Base-by-base conservation (phyloP, 148 eudicot species). In the Rhododendron mucronatum region DNA sequence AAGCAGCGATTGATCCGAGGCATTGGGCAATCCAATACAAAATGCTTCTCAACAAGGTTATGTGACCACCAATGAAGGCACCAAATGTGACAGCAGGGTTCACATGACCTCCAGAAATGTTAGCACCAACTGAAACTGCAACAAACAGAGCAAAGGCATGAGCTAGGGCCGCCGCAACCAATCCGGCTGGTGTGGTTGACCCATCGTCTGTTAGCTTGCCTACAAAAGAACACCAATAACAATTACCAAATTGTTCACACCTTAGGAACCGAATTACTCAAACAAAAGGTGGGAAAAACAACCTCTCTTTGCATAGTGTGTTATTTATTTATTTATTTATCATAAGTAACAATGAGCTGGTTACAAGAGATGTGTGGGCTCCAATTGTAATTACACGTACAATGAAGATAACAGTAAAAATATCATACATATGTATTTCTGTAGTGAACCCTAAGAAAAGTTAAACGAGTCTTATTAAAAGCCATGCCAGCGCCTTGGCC, bases 401-500 rank as follows among this genome's bases (percentile, higher is more conserved):
- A 23, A 65, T n/a, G 28, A 6, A n/a, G 33, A n/a, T 65, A 65
- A n/a, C 9, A 65, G 26, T 39, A 39, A 39, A 39, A 39, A 39
- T 39, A 39, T 39, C 41, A 5, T 5, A 39, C 15, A 50, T 8
- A 11, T 50, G 53, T 12, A 11, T 1, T 45, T 10, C 2, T 50
- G 53, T 50, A 11, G 23, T 59, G 59, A 18, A 55, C 59, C 3
- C 20, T 14, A 4, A 65, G 3, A n/a, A 78, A 79, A 53, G n/a
- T 30, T 26, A 1, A 55, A 30, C 0, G 0, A 79, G 81, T 73
- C 94, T 92, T 90, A 95, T 94, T 88, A 84, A 89, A 93, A 78
- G 98, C 96, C 96, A 95, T 95, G 91, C 95, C 95, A 26, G 96
- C 87, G 80, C 98, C 98, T 91, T 93, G 88, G 28, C 98, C 98